Base-by-base conservation (phyloP, 768 basidiomycete species). In the Tephrocybe sp. region DNA sequence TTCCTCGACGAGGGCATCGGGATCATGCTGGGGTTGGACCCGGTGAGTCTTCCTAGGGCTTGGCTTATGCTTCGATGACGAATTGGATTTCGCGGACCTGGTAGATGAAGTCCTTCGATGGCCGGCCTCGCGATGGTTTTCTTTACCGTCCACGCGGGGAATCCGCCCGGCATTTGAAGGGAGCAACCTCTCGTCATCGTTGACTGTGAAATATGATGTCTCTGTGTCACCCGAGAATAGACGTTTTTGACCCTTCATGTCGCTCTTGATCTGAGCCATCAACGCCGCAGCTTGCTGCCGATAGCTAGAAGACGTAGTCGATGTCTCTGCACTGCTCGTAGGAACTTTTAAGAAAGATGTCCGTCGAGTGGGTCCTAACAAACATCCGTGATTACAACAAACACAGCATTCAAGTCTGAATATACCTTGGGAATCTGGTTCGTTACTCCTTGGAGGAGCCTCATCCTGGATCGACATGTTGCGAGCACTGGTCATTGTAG, bases 181-280 rank as follows among this genome's bases (percentile, higher is more conserved):
- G 44, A 43, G 46, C 22, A 59, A 52, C 52, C 64, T 62, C 51
- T 69, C 59, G 54, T 72, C 72, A 19, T 65, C 55, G 52, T 66
- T 66, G 7, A 68, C 62, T 12, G 66, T 71, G 47, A 66, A 63
- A 52, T 71, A 74, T 14, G 81, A 80, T 41, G 71, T 53, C 13
- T 85, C 84, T 0, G 82, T 83, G 14, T 87, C 85, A 5, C 75
- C 76, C 1, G 87, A 86, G 61, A 87, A 86, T 1, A 89, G 59
- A 11, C 87, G 83, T 65, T 89, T 89, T 45, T 80, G 78, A 4
- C 83, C 79, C 60, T 81, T 83, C 77, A 91, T 82, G 59, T 90
- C 89, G 51, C 75, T 78, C 67, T 86, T 87, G 56, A 94, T 92
- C 57, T 91, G 88, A 20, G 86, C 87, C 88, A 95, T 92, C 40